Percentiles rank a stretch among this genome's conserved stretches.
These are phyloP conservation scores for Aspergillus bombycis DNA, from an alignment of 2,329 filamentous ascomycete genomes.

Conservation along the genomic window DNA sequence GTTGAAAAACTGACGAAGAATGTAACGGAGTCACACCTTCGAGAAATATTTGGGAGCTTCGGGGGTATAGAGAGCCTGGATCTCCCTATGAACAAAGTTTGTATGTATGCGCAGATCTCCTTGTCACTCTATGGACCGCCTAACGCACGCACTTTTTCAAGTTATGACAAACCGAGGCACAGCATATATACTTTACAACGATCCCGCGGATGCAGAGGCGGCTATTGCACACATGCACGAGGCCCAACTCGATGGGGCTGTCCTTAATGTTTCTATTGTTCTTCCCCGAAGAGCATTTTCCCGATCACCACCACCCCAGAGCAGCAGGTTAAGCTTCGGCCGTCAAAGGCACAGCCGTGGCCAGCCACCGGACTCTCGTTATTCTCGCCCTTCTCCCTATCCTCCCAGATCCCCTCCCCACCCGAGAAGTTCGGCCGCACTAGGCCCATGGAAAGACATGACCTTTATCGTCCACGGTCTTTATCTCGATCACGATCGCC, in stretches of 20 bases:
- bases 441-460: constrained; percentile 52
- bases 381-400: constrained; percentile 29
- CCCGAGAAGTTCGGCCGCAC: constrained; percentile 41
- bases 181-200: constrained; percentile 84
- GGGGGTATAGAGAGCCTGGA: constrained; percentile 85
- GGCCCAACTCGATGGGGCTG: constrained; percentile 83
- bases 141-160: constrained; percentile 39
- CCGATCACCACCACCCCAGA: constrained; percentile 71
- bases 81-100: constrained; percentile 83
- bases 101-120: constrained; percentile 53
- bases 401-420: constrained; percentile 40
- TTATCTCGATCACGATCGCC: constrained; percentile 53
- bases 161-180: constrained; percentile 89
- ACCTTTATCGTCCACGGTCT: constrained; percentile 64
- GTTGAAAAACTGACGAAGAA: constrained; percentile 96
- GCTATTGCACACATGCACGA: constrained; percentile 98
- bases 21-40: constrained; percentile 82
- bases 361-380: constrained; percentile 28
- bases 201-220: constrained; percentile 77
- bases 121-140: neutral
- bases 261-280: constrained; percentile 86
- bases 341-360: constrained; percentile 42
- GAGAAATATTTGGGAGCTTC: constrained; percentile 89
- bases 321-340: constrained; percentile 63
- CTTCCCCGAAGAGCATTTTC: constrained; percentile 82